A percentile compares a stretch with the other conserved stretches of the same genome.
Evolutionary conservation across 2,329 filamentous ascomycete genomes (phyloP).

Genomic region (Fusarium brachygibbosum): DNA sequence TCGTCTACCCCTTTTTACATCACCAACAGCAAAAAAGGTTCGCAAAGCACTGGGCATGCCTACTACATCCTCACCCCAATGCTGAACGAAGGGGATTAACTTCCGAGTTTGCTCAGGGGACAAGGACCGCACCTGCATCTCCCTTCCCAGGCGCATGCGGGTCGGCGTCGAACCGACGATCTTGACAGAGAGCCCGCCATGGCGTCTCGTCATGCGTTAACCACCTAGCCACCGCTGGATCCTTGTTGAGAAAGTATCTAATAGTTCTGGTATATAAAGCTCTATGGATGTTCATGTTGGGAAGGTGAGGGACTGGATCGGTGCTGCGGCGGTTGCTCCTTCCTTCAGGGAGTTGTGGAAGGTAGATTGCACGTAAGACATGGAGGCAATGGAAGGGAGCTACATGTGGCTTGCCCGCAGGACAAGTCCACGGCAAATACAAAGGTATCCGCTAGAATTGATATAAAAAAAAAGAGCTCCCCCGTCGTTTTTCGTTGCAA

Average conservation of each 20-base stretch:
- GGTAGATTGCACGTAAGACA: fast-evolving
- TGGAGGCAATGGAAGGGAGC: background rate
- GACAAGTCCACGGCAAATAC: background rate
- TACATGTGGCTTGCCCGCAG: background rate
- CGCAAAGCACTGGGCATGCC: slow-evolving; percentile 27
- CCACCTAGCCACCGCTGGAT: slow-evolving; percentile 16
- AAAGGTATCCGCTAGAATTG: too few species aligned
- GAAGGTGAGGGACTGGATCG: background rate
- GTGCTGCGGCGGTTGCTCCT: background rate
- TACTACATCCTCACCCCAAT: slow-evolving; percentile 29
- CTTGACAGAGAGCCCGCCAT: background rate
- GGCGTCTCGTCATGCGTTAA: slow-evolving; percentile 4
- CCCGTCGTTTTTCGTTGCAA: too few species aligned
- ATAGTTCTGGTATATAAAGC: background rate
- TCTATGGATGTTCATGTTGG: background rate
- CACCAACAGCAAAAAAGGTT: slow-evolving; percentile 15
- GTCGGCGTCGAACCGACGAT: slow-evolving; percentile 14
- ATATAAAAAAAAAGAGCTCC: too few species aligned
- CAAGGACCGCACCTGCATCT: slow-evolving; percentile 8
- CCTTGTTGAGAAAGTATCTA: background rate
- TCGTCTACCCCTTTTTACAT: background rate
- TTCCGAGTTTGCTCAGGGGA: slow-evolving; percentile 2
- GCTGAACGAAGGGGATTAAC: slow-evolving; percentile 12
- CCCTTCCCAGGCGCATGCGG: slow-evolving; percentile 1
- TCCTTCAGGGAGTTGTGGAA: background rate